Evolutionary conservation across 805 yeast species (phyloP), one percentile per base, ranked within the genome.

Genomic region (Ogataea methanolica): DNA sequence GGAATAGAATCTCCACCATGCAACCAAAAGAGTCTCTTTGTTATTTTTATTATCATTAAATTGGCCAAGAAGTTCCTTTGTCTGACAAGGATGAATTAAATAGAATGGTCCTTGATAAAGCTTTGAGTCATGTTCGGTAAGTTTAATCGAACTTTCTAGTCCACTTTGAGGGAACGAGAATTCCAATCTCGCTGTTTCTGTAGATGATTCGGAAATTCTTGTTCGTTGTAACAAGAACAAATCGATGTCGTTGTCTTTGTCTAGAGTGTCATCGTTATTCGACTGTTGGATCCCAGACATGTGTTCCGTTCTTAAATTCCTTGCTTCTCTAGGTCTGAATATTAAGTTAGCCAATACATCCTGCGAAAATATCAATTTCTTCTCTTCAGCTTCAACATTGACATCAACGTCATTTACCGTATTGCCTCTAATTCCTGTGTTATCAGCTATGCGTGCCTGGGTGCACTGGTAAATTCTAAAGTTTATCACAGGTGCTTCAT

Each of bases 31-130:
- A n/a, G 4, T 2, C 19, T n/a, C 7, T 15, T 39, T 16, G 19
- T 2, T n/a, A 49, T 59, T 51, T 6, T 51, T 52, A 41, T 53
- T 49, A 3, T 21, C n/a, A 1, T 51, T 41, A 3, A 57, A 49
- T 29, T 58, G 58, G 2, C 53, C 55, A 31, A 71, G 55, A 46
- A 68, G 47, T 8, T 55, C 59, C 5, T 48, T 41, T 0, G 74
- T 64, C 37, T 67, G 64, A 55, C 79, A 74, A 4, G 78, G 78
- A 50, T 74, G 79, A 0, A 74, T 37, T 43, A 61, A 64, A 43
- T 50, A 53, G 43, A 46, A 57, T 7, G 58, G 50, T 3, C 53
- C 49, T n/a, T 39, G 22, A 11, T 41, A 29, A 26, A 4, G 19
- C 6, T 16, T 16, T 16, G 44, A 36, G 26, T 45, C 50, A 22